phyloP scores from a whole-genome alignment of 1,284 basidiomycete genomes.

The Rhodotorula sp. region DNA sequence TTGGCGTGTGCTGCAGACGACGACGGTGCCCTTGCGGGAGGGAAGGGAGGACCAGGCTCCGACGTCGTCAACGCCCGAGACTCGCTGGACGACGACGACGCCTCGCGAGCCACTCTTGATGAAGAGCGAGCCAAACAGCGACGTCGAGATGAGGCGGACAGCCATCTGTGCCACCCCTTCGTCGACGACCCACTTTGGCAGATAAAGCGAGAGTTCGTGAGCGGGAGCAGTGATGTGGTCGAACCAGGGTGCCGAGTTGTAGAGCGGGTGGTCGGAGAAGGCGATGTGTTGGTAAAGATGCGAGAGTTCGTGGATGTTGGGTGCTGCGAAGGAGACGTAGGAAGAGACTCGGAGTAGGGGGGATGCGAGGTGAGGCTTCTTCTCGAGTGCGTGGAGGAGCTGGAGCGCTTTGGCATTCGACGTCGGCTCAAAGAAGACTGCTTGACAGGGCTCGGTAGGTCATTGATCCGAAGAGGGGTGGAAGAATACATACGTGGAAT shows the following conservation, averaged over 20 bases:
- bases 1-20: conserved; percentile 11
- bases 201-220: conserved; percentile 11
- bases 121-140: conserved; percentile 64
- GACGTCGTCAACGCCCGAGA: conserved; percentile 24
- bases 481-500: conserved; percentile 58
- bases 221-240: conserved; percentile 45
- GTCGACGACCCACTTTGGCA: conserved; percentile 26
- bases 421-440: conserved; percentile 69
- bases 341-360: conserved; percentile 28
- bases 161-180: conserved; percentile 74
- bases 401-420: conserved; percentile 73
- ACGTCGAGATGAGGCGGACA: conserved; percentile 49
- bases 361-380: conserved; percentile 39
- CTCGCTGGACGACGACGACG: conserved; percentile 47
- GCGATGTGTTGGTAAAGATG: conserved; percentile 60
- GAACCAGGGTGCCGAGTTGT: conserved; percentile 62
- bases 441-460: not conserved
- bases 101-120: conserved; percentile 73
- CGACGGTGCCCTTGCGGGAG: conserved; percentile 20
- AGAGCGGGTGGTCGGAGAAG: conserved; percentile 49
- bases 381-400: conserved; percentile 64
- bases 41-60: conserved; percentile 12
- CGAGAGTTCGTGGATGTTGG: conserved; percentile 73
- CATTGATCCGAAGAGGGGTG: not conserved
- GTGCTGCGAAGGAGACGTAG: conserved; percentile 65